Conservation (phyloP, 352 stramenopile genomes). For the Pilasporangium apinafurcum region DNA sequence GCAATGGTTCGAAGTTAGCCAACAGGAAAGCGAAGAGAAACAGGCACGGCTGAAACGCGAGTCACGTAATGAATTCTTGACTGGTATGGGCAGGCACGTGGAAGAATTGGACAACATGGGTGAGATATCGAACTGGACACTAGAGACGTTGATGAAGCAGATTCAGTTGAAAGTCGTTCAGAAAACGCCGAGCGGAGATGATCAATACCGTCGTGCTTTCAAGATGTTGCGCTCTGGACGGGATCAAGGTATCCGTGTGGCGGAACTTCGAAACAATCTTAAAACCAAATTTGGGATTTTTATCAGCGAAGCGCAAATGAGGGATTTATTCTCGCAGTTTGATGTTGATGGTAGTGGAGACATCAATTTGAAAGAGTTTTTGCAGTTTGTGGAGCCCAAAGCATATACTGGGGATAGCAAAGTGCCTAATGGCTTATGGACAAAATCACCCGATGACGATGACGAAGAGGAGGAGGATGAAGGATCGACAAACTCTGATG, state of each 20-base stretch:
- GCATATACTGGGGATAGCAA: conserved; percentile 51
- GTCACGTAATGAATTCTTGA: conserved; percentile 60
- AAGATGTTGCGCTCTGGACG: conserved; percentile 69
- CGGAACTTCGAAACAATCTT: conserved; percentile 70
- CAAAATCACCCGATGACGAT: conserved; percentile 17
- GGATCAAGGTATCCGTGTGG: conserved; percentile 61
- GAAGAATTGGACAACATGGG: conserved; percentile 34
- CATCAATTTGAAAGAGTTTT: conserved; percentile 73
- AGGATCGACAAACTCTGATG: not conserved
- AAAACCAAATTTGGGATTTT: conserved; percentile 78
- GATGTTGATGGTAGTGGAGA: conserved; percentile 57
- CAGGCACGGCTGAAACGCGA: conserved; percentile 42
- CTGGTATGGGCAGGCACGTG: conserved; percentile 15
- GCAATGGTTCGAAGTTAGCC: conserved; percentile 73
- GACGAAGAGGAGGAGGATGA: conserved; percentile 9
- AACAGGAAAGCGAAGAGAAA: conserved; percentile 64
- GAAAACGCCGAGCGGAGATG: conserved; percentile 65
- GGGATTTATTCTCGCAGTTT: conserved; percentile 54
- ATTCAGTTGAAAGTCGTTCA: conserved; percentile 79
- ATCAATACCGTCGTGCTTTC: conserved; percentile 75
- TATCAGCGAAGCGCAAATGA: conserved; percentile 67
- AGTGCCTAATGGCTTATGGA: conserved; percentile 60
- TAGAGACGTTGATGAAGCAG: conserved; percentile 57
- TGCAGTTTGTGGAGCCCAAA: conserved; percentile 60
- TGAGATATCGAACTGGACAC: conserved; percentile 50